Conservation (phyloP, 2,329 filamentous ascomycete genomes). For the Paracamarosporium sp. region DNA sequence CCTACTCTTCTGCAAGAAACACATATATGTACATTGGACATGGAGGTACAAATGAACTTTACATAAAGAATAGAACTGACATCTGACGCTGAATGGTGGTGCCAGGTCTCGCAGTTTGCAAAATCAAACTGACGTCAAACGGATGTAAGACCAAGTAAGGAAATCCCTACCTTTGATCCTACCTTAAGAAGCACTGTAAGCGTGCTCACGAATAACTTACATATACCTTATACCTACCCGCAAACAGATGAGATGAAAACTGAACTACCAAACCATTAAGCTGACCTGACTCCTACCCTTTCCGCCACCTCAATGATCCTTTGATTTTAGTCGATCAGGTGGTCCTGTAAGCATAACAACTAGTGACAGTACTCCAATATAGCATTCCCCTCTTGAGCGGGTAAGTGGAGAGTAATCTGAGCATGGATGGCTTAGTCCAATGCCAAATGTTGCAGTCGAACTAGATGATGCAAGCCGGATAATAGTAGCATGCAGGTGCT, state of each 20-base stretch:
- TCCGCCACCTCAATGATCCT: not conserved
- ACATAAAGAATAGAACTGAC: not conserved
- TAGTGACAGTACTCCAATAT: not conserved
- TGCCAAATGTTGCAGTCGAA: not conserved
- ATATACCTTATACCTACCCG: slow-evolving; percentile 26
- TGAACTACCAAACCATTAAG: slow-evolving; percentile 1
- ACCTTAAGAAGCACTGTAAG: slow-evolving; percentile 15
- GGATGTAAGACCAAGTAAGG: slow-evolving; percentile 14
- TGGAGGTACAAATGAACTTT: not conserved
- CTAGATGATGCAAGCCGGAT: not conserved
- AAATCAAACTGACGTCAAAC: not conserved
- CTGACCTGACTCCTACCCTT: slow-evolving; percentile 16
- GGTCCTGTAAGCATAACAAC: not conserved
- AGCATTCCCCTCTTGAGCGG: slow-evolving; percentile 2
- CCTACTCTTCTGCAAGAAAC: not conserved
- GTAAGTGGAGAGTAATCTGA: not conserved
- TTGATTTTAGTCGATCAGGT: not conserved
- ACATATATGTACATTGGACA: not conserved
- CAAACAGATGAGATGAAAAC: not conserved
- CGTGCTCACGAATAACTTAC: slow-evolving; percentile 12
- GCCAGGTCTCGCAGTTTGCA: not conserved
- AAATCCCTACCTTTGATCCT: slow-evolving; percentile 30
- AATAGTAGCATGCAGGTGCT: not conserved
- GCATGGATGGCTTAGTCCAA: not conserved
- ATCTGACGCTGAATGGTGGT: not conserved